Base-by-base conservation (phyloP, 2,329 filamentous ascomycete genomes). In the Venturia asperata region DNA sequence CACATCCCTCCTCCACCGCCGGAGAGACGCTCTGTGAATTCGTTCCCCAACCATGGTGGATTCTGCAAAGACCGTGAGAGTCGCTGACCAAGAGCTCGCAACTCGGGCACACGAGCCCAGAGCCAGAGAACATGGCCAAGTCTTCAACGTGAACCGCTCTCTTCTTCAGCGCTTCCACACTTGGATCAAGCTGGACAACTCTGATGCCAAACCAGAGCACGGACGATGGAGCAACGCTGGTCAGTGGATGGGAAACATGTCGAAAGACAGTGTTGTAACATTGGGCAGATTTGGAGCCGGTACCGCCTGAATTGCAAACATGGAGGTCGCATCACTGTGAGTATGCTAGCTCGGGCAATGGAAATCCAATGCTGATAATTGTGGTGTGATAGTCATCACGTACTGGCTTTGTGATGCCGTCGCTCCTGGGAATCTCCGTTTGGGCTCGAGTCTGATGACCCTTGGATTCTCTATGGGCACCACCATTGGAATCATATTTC, bases 381-480 rank as follows among this genome's bases (percentile, higher is more conserved):
- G n/a, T n/a, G n/a, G n/a, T n/a, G 6, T n/a, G 6, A 6, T n/a
- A 62, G 60, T 62, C 61, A 65, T 68, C 27, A 66, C 69, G 30
- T 70, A 71, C 67, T 71, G 70, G 70, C 68, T 71, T 39, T 69
- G 68, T 60, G 70, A 71, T 62, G 69, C 69, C 11, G 66, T 69
- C 17, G 64, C 67, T 11, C 67, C 68, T 5, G 66, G 66, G 5
- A 70, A 70, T 39, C 66, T 69, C 5, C 65, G 68, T 24, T 66
- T 70, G 1, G 69, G 66, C 15, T 69, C 68, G 5, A 69, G 68
- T 2, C 66, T 70, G 30, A 67, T 70, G 10, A 69, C 68, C 9
- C 65, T 68, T 15, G 69, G 69, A 5, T 66, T 70, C 13, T 69
- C 67, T 9, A 70, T 68, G 68, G 63, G 63, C 49, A 67, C 66